Conservation (phyloP, 768 basidiomycete genomes). For the Boletellus emodensis region DNA sequence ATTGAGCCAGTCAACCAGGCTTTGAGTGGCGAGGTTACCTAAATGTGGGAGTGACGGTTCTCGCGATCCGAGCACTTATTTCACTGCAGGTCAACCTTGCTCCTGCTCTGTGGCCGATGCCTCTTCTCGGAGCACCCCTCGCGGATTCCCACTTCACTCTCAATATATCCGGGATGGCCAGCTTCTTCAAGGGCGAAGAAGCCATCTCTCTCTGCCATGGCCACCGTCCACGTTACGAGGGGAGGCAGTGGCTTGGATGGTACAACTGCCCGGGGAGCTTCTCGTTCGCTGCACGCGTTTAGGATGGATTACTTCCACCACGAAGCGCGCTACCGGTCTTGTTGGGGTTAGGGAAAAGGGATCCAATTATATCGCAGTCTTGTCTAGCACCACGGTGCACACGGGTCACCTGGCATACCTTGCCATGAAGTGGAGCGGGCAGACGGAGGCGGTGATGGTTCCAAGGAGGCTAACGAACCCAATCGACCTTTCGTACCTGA, state of each 20-base stretch:
- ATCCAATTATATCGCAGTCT: slow-evolving; percentile 16
- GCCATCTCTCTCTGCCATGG: slow-evolving; percentile 35
- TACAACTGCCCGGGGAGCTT: slow-evolving; percentile 35
- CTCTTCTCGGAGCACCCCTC: slow-evolving; percentile 15
- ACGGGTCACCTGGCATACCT: slow-evolving; percentile 25
- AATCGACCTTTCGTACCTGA: slow-evolving; percentile 15
- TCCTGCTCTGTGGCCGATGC: slow-evolving; percentile 8
- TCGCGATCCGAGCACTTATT: too few relatives aligned
- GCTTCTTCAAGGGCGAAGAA: slow-evolving; percentile 35
- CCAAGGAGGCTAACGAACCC: slow-evolving; percentile 20
- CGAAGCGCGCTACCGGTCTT: too few relatives aligned
- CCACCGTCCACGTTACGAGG: slow-evolving; percentile 31
- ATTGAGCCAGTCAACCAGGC: neutral
- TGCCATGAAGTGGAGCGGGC: slow-evolving; percentile 11
- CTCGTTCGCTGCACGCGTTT: slow-evolving; percentile 15
- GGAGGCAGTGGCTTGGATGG: slow-evolving; percentile 34
- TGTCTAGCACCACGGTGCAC: slow-evolving; percentile 19
- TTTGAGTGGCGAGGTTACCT: neutral
- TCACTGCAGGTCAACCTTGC: too few relatives aligned
- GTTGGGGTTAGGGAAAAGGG: too few relatives aligned
- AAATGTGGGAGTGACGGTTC: neutral
- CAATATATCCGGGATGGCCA: slow-evolving; percentile 29
- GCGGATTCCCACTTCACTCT: slow-evolving; percentile 17
- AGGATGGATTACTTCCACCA: slow-evolving; percentile 15
- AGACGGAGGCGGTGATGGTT: slow-evolving; percentile 6